Base-by-base conservation (phyloP, 768 basidiomycete genomes). In the Boletus insuetus region DNA sequence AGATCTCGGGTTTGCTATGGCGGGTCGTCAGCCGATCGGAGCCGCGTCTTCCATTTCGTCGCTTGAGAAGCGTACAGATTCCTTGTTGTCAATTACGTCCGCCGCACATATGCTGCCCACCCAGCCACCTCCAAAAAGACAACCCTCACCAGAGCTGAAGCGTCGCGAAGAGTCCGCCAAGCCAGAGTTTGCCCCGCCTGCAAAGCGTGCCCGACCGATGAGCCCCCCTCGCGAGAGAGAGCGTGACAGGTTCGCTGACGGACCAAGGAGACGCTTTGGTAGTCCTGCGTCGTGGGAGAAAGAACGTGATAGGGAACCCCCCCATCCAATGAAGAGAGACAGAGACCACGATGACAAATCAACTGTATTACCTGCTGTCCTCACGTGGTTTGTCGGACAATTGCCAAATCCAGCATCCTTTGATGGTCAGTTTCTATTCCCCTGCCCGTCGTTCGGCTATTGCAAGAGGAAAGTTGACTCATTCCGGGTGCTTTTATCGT, bases 311-410 rank as follows among this genome's bases (percentile, higher is more conserved):
- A 69, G 75, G 22, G 77, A 79, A 22, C 58, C 61, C 10, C 58
- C 61, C 10, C 75, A 71, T 16, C 72, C 73, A 0, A 67, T 74
- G 35, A 72, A 74, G 26, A 70, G 73, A 70, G 55, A 74, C 66
- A 60, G 79, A 77, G 49, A 67, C 42, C 53, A 48, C 5, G 78
- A 80, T 56, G 83, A 83, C 42, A 81, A 85, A 57, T 64, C 74
- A n/a, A 67, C 60, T 52, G 63, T 72, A n/a, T 62, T 86, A 46
- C 80, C 82, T 46, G 68, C 75, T 57, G 79, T 94, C 32, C 75
- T 96, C 16, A 81, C 82, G n/a, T 89, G 86, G 84, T 96, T 98
- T 71, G 76, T 97, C 34, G 85, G 86, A 26, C 83, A 85, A 58
- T 73, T 98, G 47, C 95, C 95, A 6, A 73, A 79, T 39, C 75